These are phyloP conservation scores for Geosmithia putterillii DNA, from an alignment of 2,329 filamentous ascomycete species.

Conservation along the genomic window DNA sequence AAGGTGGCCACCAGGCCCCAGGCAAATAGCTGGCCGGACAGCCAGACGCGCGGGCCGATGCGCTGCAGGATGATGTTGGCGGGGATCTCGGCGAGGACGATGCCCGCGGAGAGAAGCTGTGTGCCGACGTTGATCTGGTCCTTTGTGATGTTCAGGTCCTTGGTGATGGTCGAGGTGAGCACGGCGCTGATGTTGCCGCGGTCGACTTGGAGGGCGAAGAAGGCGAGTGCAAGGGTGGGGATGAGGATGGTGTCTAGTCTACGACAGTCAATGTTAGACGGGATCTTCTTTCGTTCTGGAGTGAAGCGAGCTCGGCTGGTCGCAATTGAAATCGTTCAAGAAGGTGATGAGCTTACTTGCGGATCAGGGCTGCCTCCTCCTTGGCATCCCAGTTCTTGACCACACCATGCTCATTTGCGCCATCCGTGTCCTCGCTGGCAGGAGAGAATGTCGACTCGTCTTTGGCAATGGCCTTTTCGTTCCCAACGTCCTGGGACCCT, in stretches of 20 bases:
- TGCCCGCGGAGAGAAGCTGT: conserved; percentile 35
- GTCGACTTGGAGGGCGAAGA: conserved; percentile 13
- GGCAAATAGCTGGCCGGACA: conserved; percentile 37
- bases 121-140: conserved; percentile 40
- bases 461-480: not conserved
- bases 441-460: not conserved
- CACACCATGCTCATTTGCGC: not conserved
- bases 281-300: not conserved
- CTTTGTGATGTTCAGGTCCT: conserved; percentile 34
- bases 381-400: not conserved
- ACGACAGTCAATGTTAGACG: not conserved
- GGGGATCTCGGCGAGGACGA: conserved; percentile 30
- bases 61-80: conserved; percentile 22
- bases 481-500: not conserved
- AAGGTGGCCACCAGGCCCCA: conserved; percentile 42
- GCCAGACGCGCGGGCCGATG: conserved; percentile 31
- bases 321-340: not conserved
- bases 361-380: not conserved
- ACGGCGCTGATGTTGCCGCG: conserved; percentile 28
- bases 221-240: conserved; percentile 7
- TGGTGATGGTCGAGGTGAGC: conserved; percentile 33
- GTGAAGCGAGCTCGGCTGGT: not conserved
- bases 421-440: not conserved
- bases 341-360: not conserved
- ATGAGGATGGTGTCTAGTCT: conserved; percentile 8